phyloP scores from a whole-genome alignment of 441 rosid species.

The Pelargonium citronellum region DNA sequence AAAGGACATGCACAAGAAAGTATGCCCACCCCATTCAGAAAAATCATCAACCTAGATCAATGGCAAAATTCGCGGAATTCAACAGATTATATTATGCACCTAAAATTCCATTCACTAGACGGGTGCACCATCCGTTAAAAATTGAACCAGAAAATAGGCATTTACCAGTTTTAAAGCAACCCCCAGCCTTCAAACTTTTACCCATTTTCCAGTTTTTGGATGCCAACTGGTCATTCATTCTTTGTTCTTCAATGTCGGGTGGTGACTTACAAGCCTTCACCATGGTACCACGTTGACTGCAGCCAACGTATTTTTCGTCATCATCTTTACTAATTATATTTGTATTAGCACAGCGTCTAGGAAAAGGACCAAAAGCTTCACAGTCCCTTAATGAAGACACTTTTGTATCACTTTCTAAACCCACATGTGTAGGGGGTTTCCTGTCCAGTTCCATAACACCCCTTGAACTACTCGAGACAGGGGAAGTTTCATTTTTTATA shows the following conservation, averaged over 20 bases:
- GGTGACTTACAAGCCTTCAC: conserved; percentile 32
- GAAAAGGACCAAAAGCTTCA: conserved; percentile 24
- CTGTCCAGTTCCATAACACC: conserved; percentile 26
- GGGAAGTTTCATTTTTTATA: conserved; percentile 15
- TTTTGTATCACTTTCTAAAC: conserved; percentile 23
- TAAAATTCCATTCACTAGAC: conserved; percentile 5
- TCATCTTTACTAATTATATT: conserved; percentile 29
- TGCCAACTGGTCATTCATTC: conserved; percentile 31
- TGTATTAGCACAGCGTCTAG: conserved; percentile 23
- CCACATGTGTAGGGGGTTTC: conserved; percentile 17
- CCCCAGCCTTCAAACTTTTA: conserved; percentile 32
- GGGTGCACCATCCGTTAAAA: conserved; percentile 6
- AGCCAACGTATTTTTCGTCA: conserved; percentile 25
- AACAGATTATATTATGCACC: conserved; percentile 14
- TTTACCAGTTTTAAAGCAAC: conserved; percentile 36
- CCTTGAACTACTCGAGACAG: conserved; percentile 19
- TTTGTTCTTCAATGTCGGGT: conserved; percentile 29
- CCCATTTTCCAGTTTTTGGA: conserved; percentile 35
- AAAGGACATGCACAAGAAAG: conserved; percentile 15
- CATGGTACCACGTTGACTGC: conserved; percentile 21
- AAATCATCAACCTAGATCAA: conserved; percentile 10
- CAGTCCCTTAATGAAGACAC: conserved; percentile 25
- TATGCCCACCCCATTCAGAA: not conserved
- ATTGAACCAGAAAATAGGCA: conserved; percentile 16
- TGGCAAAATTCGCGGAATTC: conserved; percentile 16